A percentile compares a stretch with the other conserved stretches of the same genome.
Evolutionary conservation across 1,139 yeast genomes (phyloP).

Genomic region (Lipomyces yarrowii): DNA sequence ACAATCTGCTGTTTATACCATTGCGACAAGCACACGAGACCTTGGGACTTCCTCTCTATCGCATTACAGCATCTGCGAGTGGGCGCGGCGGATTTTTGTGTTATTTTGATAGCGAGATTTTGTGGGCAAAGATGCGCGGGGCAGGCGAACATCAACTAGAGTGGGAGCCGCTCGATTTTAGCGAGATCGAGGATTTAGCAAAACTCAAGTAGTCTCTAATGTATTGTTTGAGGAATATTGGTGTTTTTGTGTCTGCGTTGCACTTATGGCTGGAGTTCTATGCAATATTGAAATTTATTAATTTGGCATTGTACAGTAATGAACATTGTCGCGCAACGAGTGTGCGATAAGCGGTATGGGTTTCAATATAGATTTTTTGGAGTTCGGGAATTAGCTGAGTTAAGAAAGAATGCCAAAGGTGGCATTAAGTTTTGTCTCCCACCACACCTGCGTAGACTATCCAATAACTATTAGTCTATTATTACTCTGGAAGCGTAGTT

Average conservation of each 20-base stretch:
- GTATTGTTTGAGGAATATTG: not conserved
- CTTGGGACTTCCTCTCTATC: constrained; percentile 45
- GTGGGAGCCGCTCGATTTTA: constrained; percentile 30
- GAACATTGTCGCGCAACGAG: not conserved
- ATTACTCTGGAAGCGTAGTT: no score
- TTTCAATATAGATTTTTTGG: no score
- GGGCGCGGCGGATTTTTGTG: constrained; percentile 43
- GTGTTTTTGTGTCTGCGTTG: not conserved
- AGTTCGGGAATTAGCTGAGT: no score
- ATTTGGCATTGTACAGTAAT: not conserved
- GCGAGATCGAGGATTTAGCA: constrained; percentile 27
- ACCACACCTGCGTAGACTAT: no score
- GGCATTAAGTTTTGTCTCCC: no score
- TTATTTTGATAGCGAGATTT: constrained; percentile 52
- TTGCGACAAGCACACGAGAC: constrained; percentile 40
- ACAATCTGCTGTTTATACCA: constrained; percentile 45
- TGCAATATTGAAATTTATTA: not conserved
- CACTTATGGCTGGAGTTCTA: not conserved
- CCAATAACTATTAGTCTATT: no score
- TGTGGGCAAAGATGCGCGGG: constrained; percentile 44
- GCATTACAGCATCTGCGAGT: constrained; percentile 40
- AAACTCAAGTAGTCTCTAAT: not conserved
- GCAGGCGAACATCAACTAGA: constrained; percentile 11
- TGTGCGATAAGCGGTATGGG: no score
- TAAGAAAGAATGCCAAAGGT: no score